Base-by-base conservation (phyloP, 176 grass and related monocot species). In the Chrysopogon serrulatus region DNA sequence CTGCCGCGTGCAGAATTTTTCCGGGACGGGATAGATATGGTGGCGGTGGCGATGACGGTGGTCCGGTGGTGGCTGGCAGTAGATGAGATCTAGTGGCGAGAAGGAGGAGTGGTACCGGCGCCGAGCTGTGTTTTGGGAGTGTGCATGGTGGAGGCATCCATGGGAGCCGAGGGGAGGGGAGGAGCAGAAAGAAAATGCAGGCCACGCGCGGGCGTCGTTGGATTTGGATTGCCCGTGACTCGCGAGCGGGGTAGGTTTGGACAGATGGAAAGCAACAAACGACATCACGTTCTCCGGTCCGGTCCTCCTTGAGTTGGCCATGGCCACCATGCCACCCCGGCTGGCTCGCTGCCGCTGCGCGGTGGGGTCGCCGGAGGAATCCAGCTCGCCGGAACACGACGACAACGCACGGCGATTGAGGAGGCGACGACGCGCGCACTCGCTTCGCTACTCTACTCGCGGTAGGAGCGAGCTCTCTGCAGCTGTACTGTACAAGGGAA, bases 231-330 rank as follows among this genome's bases (percentile, higher is more conserved):
- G 72, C 84, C 88, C 79, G 80, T 90, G 91, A 85, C 70, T 32
- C 64, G 64, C 60, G 27, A 30, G 27, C 10, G 31, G 32, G 73
- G 42, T 73, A 77, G 77, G 83, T 87, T 87, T 91, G 94, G 91
- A 82, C 88, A 83, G 41, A 85, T 6, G 57, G 86, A 85, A 93
- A 89, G 83, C 68, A 93, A 88, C 88, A 88, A 93, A 96, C 32
- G 69, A 62, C 40, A 12, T 96, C 94, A 96, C 94, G 91, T 93
- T 93, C 86, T 86, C 68, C 56, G 74, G 74, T 82, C 32, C 49
- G 56, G 26, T 13, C 48, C n/a, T n/a, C n/a, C n/a, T n/a, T n/a
- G 68, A 27, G 35, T 72, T 39, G 71, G 80, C 73, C 71, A 49
- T 45, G 69, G 24, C 69, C 24, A 2, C 69, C 24, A 2, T 23